Percentiles rank a stretch among this genome's conserved stretches.
Conservation (phyloP, 495 filamentous ascomycete genomes). For the Penicillium coprophilum region DNA sequence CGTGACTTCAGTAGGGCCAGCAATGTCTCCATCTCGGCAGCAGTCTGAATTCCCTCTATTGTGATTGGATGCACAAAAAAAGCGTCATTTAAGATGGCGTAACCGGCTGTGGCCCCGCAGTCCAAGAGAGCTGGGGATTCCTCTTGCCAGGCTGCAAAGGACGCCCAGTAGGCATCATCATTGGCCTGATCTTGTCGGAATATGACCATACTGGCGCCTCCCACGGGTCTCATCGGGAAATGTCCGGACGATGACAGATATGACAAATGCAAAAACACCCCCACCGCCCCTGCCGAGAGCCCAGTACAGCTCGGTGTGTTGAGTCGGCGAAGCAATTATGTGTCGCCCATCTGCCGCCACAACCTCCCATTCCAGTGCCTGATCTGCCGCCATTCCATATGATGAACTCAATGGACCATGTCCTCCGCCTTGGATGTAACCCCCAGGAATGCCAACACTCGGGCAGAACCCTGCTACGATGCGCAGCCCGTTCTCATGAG, state of each 20-base stretch:
- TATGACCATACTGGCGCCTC: slow-evolving; percentile 4
- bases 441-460: slow-evolving; percentile 15
- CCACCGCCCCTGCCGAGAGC: neutral
- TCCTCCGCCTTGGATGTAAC: slow-evolving; percentile 5
- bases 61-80: too few species aligned
- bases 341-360: neutral
- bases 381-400: neutral
- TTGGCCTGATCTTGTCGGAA: slow-evolving; percentile 3
- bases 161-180: slow-evolving; percentile 2
- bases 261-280: slow-evolving; percentile 1
- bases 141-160: slow-evolving; percentile 3
- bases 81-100: slow-evolving; percentile 3
- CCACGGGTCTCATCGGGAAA: slow-evolving; percentile 1
- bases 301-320: slow-evolving; percentile 1
- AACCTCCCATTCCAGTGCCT: slow-evolving; percentile 1
- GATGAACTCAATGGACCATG: neutral
- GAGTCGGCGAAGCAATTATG: neutral
- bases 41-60: slow-evolving; percentile 3
- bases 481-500: slow-evolving; percentile 18
- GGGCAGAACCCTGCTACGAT: slow-evolving; percentile 20
- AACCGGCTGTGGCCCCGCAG: slow-evolving; percentile 2
- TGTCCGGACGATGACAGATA: slow-evolving; percentile 2
- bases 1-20: neutral
- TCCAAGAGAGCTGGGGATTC: slow-evolving; percentile 1
- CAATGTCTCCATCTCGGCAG: slow-evolving; percentile 3